Evolutionary conservation across 2,329 filamentous ascomycete species (phyloP), one percentile per base, ranked within the genome.

Genomic region (Fusarium sp.): DNA sequence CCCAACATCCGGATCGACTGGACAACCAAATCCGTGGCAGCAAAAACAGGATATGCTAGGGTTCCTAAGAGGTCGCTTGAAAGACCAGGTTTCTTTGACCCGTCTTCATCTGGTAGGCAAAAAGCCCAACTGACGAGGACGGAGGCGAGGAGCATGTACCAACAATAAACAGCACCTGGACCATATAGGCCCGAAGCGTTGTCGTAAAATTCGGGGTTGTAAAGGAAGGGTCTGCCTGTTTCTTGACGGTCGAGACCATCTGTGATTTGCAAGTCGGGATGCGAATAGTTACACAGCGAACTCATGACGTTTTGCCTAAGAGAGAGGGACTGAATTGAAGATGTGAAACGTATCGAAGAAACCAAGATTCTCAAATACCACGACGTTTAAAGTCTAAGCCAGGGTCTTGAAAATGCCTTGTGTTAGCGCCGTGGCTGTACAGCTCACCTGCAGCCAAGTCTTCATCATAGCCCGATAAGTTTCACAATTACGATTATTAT

Each of bases 221-320:
- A 66, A 3, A 61, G 61, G 8, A 66, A 66, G 0, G 66, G 33
- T 1, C 2, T 28, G 2, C 54, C 61, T 1, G 37, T 23, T 1
- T 48, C 35, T 6, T 66, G 61, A 10, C 31, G 61, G 5, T 21
- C 13, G 2, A 66, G 31, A 4, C 38, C 42, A 15, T 60, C 42
- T 20, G 54, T 60, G 5, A 60, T 37, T 44, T 60, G 53, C 5
- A 48, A 42, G 4, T 66, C 61, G 5, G 54, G 63, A 1, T 66
- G 61, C 6, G 47, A 60, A 8, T 66, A 66, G 23, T 66, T 66
- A 23, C 61, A 66, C 13, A 66, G 38, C n/a, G 42, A 49, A 37
- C 37, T 35, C 61, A 66, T 66, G 5, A 18, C n/a, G n/a, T n/a
- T 15, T 11, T 1, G 6, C 4, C 8, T 21, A 12, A 15, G 10